phyloP scores from a whole-genome alignment of 805 yeast genomes.

The Pichia californica region DNA sequence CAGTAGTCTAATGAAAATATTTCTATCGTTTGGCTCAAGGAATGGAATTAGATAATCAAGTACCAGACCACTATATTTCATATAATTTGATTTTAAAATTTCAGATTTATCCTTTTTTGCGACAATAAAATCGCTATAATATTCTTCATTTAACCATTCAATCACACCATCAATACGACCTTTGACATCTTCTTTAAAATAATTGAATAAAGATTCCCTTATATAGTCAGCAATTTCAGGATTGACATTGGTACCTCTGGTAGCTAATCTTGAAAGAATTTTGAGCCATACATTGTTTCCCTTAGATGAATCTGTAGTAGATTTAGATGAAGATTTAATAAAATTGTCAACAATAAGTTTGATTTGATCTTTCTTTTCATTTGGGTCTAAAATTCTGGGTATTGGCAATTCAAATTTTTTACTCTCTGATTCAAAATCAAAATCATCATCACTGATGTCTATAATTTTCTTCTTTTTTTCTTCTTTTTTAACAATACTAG shows the following conservation, averaged over 20 bases:
- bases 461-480: constrained; percentile 2
- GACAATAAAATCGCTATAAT: constrained; percentile 53
- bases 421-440: constrained; percentile 21
- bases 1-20: constrained; percentile 70
- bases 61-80: constrained; percentile 62
- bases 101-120: constrained; percentile 3
- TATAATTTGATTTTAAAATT: constrained; percentile 36
- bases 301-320: constrained; percentile 17
- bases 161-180: constrained; percentile 66
- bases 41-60: constrained; percentile 80
- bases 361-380: constrained; percentile 53
- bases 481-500: neutral
- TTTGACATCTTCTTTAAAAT: constrained; percentile 68
- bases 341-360: constrained; percentile 53
- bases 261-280: constrained; percentile 66
- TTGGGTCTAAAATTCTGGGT: constrained; percentile 46
- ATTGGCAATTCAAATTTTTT: constrained; percentile 42
- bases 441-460: constrained; percentile 22
- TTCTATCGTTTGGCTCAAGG: constrained; percentile 73
- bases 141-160: constrained; percentile 94
- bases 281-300: constrained; percentile 68
- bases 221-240: constrained; percentile 50
- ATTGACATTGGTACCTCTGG: constrained; percentile 59
- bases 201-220: constrained; percentile 64
- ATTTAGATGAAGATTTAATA: constrained; percentile 37